Evolutionary conservation across 306 rosid species (phyloP).

Genomic region (Cicer chorassanicum): DNA sequence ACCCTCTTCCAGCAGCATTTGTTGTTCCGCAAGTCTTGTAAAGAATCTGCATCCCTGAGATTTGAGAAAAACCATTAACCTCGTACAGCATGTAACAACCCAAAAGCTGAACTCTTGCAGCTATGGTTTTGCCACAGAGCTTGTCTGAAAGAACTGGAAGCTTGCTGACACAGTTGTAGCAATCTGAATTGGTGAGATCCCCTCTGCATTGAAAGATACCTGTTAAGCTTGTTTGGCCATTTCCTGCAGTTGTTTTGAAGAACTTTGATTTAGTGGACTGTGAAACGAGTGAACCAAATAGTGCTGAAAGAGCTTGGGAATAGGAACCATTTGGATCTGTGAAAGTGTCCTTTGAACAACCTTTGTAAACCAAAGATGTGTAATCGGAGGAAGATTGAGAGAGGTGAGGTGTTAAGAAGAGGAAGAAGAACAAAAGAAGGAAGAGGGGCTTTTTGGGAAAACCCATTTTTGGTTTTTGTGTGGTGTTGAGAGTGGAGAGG

Average conservation of each 20-base stretch:
- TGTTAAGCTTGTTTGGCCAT: slow-evolving; percentile 68
- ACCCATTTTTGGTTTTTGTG: slow-evolving; percentile 62
- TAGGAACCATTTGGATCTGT: slow-evolving; percentile 89
- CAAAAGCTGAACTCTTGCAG: slow-evolving; percentile 78
- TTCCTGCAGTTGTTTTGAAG: slow-evolving; percentile 71
- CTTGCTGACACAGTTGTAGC: slow-evolving; percentile 82
- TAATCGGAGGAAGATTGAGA: slow-evolving; percentile 64
- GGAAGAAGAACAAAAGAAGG: slow-evolving; percentile 47
- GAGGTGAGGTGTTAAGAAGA: slow-evolving; percentile 36
- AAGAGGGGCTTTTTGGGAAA: slow-evolving; percentile 49
- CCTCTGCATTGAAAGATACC: slow-evolving; percentile 97
- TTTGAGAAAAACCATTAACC: slow-evolving; percentile 78
- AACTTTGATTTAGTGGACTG: slow-evolving; percentile 78
- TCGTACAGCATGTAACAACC: slow-evolving; percentile 93
- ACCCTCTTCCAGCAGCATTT: slow-evolving; percentile 77
- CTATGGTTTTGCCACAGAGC: slow-evolving; percentile 75
- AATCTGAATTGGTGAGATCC: slow-evolving; percentile 79
- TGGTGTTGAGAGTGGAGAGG: slow-evolving; percentile 36
- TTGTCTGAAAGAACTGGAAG: slow-evolving; percentile 65
- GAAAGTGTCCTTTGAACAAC: slow-evolving; percentile 81
- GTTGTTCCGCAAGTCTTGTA: slow-evolving; percentile 75
- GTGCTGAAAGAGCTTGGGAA: slow-evolving; percentile 82
- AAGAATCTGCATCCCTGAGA: slow-evolving; percentile 83
- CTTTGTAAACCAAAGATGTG: slow-evolving; percentile 81
- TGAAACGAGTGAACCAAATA: slow-evolving; percentile 70